A percentile compares a stretch with the other conserved stretches of the same genome.
phyloP scores from a whole-genome alignment of 257 asterid genomes.

The Solanum bukasovii region DNA sequence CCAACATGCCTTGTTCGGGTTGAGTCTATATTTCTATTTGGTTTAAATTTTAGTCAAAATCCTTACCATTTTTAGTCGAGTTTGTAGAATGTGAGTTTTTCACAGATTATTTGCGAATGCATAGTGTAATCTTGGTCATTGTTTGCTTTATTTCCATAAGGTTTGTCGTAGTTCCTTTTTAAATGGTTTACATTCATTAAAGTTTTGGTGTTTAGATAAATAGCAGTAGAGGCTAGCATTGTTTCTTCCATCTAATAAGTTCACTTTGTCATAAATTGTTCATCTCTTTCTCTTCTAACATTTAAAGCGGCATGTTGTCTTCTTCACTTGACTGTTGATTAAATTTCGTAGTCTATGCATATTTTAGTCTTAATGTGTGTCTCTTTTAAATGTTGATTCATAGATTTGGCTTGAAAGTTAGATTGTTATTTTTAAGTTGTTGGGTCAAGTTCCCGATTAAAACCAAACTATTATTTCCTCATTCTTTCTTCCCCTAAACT shows the following conservation, averaged over 20 bases:
- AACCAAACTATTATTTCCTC: background rate
- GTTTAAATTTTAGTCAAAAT: background rate
- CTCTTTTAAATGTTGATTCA: background rate
- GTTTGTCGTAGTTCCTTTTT: no score
- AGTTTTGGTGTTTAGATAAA: background rate
- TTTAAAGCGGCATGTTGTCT: background rate
- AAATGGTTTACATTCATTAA: no score
- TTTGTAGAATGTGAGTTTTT: background rate
- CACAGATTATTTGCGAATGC: background rate
- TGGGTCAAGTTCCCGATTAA: background rate
- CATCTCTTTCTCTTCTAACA: background rate
- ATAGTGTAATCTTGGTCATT: background rate
- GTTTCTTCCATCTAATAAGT: background rate
- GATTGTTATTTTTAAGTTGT: background rate
- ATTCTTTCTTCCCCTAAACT: background rate
- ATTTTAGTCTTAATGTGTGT: background rate
- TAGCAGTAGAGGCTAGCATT: background rate
- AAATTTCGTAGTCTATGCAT: background rate
- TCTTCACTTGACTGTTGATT: background rate
- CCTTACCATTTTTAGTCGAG: background rate
- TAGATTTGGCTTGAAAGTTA: background rate
- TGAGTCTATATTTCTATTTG: background rate
- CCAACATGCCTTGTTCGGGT: background rate
- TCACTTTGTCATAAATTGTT: no score
- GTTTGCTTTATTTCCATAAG: background rate